These are phyloP conservation scores for Luvunga scandens DNA, from an alignment of 345 rosid species.

Conservation along the genomic window DNA sequence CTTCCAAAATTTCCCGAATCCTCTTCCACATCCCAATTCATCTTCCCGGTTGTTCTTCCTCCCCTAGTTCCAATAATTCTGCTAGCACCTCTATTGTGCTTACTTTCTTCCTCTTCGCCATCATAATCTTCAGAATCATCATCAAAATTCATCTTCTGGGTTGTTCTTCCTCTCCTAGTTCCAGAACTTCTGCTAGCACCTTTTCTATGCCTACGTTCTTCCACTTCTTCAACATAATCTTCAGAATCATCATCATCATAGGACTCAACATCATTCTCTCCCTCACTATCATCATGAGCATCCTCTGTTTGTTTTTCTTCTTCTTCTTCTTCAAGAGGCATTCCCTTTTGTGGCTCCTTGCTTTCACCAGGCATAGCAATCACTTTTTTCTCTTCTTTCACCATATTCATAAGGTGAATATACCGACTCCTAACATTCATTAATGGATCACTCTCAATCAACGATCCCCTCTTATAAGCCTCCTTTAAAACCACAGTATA, in stretches of 20 bases:
- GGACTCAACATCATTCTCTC: conserved; percentile 11
- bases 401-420: conserved; percentile 73
- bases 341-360: conserved; percentile 37
- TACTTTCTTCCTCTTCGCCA: conserved; percentile 28
- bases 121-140: conserved; percentile 34
- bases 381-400: conserved; percentile 39
- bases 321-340: conserved; percentile 24
- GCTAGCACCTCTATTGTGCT: conserved; percentile 9
- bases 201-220: conserved; percentile 21
- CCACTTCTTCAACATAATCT: conserved; percentile 31
- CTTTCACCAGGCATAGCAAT: conserved; percentile 32
- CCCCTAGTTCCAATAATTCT: conserved; percentile 10
- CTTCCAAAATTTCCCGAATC: conserved; percentile 11
- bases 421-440: conserved; percentile 57
- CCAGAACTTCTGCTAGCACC: conserved; percentile 12
- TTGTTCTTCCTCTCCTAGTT: conserved; percentile 17
- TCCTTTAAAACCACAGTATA: conserved; percentile 80
- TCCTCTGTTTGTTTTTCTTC: conserved; percentile 3
- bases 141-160: conserved; percentile 15
- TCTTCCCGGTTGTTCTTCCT: conserved; percentile 11
- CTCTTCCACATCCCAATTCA: conserved; percentile 3
- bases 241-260: conserved; percentile 31
- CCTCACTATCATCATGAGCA: conserved; percentile 22
- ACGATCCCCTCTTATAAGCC: conserved; percentile 65
- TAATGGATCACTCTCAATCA: conserved; percentile 59